Evolutionary conservation across 78 protist genomes (phyloP), one percentile per base, ranked within the genome.

Genomic region (Andalucia godoyi): DNA sequence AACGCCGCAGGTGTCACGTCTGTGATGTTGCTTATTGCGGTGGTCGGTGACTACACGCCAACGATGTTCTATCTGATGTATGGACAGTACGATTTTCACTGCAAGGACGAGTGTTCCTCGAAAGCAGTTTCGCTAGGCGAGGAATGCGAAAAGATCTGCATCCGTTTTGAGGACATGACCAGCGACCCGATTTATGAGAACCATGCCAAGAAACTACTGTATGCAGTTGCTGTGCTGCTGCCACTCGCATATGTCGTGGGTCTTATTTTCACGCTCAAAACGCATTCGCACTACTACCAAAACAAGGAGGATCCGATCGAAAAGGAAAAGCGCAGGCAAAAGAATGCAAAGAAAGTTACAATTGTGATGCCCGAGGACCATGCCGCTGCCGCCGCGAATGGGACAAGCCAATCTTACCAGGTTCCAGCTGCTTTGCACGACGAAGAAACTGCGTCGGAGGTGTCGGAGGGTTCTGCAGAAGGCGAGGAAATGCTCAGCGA

Each of bases 231-330:
- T 0, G 82, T 66, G 32, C 27, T 76, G 13, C 57, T 85, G 6
- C 86, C 82, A 7, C n/a, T 80, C 21, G 69, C 83, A 57, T 85
- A 85, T 36, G 9, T 80, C 1, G 58, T 85, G 40, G 91, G 91
- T 25, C 47, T 85, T 18, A 30, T 85, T 25, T 85, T 80, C 74
- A 85, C 91, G 2, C 72, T 85, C 37, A 81, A 85, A 61, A 85
- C 91, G 25, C 91, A 85, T 59, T 42, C 84, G 5, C 63, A 74
- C 71, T 67, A 77, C 43, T 74, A 63, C 49, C 47, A 52, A 63
- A 47, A 37, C 4, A 36, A 45, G 17, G 52, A 36, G 23, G 64
- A 12, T 7, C 37, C 12, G 30, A 46, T 46, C 34, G 21, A 18
- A 46, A 46, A n/a, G n/a, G n/a, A n/a, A n/a, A n/a, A n/a, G n/a